Base-by-base conservation (phyloP, 2,329 filamentous ascomycete genomes). In the Lecanicillium sp. region DNA sequence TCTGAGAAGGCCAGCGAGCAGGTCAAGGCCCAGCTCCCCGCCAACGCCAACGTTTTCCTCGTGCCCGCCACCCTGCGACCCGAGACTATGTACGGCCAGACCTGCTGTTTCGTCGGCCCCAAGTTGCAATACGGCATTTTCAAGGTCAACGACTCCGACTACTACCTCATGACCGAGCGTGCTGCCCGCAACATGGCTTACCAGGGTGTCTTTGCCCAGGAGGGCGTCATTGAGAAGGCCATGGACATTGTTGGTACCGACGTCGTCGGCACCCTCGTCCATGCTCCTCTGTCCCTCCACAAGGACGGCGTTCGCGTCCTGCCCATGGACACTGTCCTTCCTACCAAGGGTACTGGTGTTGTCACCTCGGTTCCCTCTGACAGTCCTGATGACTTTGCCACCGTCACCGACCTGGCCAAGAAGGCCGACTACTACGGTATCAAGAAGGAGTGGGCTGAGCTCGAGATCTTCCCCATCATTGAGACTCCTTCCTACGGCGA, bases 71-170 rank as follows among this genome's bases (percentile, higher is more conserved):
- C 93, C 48, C 78, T 98, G 52, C 79, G 93, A 53, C 89, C 93
- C 2, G 93, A 98, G 74, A 98, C 93, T 29, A 97, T 98, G 91
- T 98, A 97, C 64, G 94, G 94, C 33, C 93, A 97, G 68, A 94
- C 84, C 4, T 94, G 88, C 70, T 95, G 90, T 66, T 98, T 97
- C 58, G 88, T 98, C 40, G 88, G 90, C 3, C 91, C 93, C 9
- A 87, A 86, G 62, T 86, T 97, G 60, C 81, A 76, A 37, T 98
- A 98, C 61, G 91, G 91, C 43, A 71, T 98, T 54, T 96, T 88
- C 76, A 87, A 88, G 67, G 80, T 82, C 48, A 79, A 78, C 19
- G 78, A 86, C 54, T 85, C 81, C 54, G 86, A 95, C 57, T 95
- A 89, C 69, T 93, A 84, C 62, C 75, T 97, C 51, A 77, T 90